Conservation (phyloP, 169 alveolate genomes). For the Theileria equi region DNA sequence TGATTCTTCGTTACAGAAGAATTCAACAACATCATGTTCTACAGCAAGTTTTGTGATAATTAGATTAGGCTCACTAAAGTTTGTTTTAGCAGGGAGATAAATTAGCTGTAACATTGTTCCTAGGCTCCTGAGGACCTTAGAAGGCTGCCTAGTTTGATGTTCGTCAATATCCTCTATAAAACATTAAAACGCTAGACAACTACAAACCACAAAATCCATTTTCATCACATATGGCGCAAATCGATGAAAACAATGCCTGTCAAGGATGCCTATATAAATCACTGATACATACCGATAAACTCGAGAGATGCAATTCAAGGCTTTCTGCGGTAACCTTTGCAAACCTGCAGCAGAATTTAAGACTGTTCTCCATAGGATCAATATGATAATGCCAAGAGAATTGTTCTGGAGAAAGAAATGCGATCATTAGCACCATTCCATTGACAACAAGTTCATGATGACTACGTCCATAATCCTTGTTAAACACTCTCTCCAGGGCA, state of each 20-base stretch:
- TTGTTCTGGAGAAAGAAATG: neutral
- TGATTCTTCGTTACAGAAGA: neutral
- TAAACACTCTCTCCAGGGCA: slow-evolving; percentile 1
- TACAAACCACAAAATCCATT: neutral
- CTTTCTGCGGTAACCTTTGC: neutral
- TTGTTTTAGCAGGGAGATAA: neutral
- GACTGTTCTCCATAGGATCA: neutral
- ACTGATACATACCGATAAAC: neutral
- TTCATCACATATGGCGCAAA: neutral
- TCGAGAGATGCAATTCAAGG: neutral
- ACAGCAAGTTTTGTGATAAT: neutral
- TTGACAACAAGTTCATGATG: neutral
- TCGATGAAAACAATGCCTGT: neutral
- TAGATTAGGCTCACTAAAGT: neutral
- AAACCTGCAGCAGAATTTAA: neutral
- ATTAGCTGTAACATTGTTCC: neutral
- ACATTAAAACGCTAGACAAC: neutral
- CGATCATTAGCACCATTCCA: neutral
- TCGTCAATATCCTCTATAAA: neutral
- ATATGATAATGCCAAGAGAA: slow-evolving; percentile 15
- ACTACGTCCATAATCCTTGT: neutral
- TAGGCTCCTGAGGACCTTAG: neutral
- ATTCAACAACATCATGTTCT: neutral
- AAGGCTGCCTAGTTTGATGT: neutral
- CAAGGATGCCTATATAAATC: neutral